Percentiles rank a stretch among this genome's conserved stretches.
Conservation (phyloP, 2,329 filamentous ascomycete genomes). For the Tolypocladium tundrense region DNA sequence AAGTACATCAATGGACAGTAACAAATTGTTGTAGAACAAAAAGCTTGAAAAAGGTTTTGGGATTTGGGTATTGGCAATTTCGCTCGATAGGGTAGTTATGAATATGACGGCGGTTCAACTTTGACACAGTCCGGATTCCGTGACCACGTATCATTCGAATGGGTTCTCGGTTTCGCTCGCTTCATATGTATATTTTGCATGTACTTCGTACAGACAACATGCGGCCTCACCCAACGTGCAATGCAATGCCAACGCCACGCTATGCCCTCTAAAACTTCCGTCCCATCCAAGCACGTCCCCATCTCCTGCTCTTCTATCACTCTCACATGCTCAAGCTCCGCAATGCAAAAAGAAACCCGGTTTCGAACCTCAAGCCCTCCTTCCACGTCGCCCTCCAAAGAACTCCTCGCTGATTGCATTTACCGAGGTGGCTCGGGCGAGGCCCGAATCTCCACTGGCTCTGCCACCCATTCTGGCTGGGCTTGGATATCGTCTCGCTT, state of each 20-base stretch:
- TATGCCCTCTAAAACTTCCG: conserved; percentile 13
- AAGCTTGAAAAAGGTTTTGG: neutral
- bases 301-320: neutral
- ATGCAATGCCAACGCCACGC: conserved; percentile 20
- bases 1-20: conserved; percentile 31
- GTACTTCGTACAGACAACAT: neutral
- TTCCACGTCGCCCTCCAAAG: neutral
- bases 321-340: neutral
- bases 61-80: neutral
- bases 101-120: conserved; percentile 1
- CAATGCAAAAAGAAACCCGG: neutral
- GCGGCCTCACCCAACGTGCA: neutral
- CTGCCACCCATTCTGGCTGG: conserved; percentile 9
- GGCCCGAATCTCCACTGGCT: conserved; percentile 17
- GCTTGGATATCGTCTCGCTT: conserved; percentile 3
- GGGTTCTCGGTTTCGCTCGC: neutral
- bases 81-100: neutral
- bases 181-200: neutral
- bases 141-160: neutral
- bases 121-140: neutral
- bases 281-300: neutral
- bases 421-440: conserved; percentile 2
- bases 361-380: neutral
- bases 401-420: neutral
- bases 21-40: conserved; percentile 2